phyloP scores from a whole-genome alignment of 192 early-diverging fungal genomes.

The Backusella liffmaniae region DNA sequence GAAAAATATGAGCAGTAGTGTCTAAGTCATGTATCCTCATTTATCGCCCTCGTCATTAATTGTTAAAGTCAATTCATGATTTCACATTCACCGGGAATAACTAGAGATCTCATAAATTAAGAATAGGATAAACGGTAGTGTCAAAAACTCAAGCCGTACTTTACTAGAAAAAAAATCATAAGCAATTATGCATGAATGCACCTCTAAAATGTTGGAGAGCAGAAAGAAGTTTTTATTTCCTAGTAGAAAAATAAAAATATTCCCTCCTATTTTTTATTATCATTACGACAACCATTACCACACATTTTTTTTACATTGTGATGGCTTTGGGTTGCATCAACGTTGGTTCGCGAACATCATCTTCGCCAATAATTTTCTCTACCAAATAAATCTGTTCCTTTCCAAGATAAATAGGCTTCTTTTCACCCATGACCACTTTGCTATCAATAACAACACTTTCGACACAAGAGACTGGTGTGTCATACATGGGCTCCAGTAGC shows the following conservation, averaged over 20 bases:
- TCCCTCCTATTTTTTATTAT: not conserved
- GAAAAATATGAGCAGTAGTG: too few relatives aligned
- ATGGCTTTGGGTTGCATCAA: not conserved
- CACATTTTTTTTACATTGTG: not conserved
- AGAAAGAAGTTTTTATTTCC: too few relatives aligned
- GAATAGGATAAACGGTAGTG: not conserved
- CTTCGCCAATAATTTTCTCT: conserved; percentile 16
- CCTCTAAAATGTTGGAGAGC: not conserved
- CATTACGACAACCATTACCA: not conserved
- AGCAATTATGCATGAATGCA: not conserved
- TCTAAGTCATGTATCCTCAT: too few relatives aligned
- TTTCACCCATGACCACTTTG: conserved; percentile 59
- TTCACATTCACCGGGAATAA: too few relatives aligned
- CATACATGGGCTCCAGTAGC: conserved; percentile 78
- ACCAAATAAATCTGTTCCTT: conserved; percentile 31
- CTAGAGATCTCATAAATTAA: too few relatives aligned
- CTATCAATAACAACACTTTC: conserved; percentile 70
- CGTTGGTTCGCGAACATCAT: conserved; percentile 9
- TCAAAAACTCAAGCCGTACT: not conserved
- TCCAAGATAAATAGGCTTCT: conserved; percentile 62
- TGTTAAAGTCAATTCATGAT: not conserved
- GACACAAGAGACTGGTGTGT: conserved; percentile 74
- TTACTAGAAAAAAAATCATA: not conserved
- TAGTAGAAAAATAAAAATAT: not conserved
- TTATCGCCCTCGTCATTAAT: too few relatives aligned